Base-by-base conservation (phyloP, 1,139 yeast genomes). In the Sugiyamaella xylanicola region DNA sequence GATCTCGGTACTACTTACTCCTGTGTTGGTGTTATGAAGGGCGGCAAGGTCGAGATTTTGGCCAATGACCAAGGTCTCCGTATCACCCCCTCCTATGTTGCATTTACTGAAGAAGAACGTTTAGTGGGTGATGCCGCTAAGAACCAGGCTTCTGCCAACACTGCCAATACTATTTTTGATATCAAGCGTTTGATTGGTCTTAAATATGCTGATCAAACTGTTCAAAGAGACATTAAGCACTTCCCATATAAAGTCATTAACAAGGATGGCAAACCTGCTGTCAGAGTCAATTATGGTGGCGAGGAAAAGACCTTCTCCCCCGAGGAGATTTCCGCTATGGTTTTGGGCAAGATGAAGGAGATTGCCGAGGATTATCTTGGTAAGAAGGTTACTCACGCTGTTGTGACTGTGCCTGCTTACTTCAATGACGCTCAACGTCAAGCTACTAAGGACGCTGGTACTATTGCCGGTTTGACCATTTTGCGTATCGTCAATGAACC, bases 341-440 rank as follows among this genome's bases (percentile, higher is more conserved):
- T 90, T 67, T 81, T 90, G 68, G 84, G 87, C 71, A 90, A 90
- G 77, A 89, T 89, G 97, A 90, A 89, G 79, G 85, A 86, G 67
- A 90, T 89, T 69, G 96, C 96, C 61, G 96, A 90, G 78, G 93
- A 88, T 68, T 89, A 88, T 76, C 79, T 90, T 65, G 97, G 97
- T 64, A 82, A 86, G 72, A 83, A 86, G 73, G 96, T 90, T 62
- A 87, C 95, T 56, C 95, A 91, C 68, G 97, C 97, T 41, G 97
- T 91, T 63, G 96, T 91, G 62, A 91, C 97, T 49, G 97, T 92
- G 57, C 98, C 98, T 56, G 98, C 98, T 56, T 92, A 92, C 78
- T 92, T 92, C 80, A 93, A 92, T 75, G 98, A 92, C 76, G 96
- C 98, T 58, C 98, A 92, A 79, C 87, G 97, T 80, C 97, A 92